A percentile compares a stretch with the other conserved stretches of the same genome.
Conservation (phyloP, 2,329 filamentous ascomycete genomes). For the Arthrobotrys sphaeroides region DNA sequence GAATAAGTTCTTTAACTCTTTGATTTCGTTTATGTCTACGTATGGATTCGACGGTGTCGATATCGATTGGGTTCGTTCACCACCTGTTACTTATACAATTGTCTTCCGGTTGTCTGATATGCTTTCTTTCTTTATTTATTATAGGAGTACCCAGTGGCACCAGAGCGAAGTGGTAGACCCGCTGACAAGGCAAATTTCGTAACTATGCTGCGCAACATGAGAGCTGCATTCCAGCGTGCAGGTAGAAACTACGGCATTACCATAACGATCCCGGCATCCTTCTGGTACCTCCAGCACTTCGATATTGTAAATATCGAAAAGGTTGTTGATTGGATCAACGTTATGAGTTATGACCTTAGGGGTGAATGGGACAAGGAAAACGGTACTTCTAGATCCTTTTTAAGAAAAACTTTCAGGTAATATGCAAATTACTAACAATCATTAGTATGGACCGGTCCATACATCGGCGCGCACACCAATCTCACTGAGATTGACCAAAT, state of each 20-base stretch:
- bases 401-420: background rate
- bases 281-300: constrained; percentile 59
- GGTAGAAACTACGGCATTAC: constrained; percentile 18
- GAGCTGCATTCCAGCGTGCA: background rate
- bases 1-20: constrained; percentile 22
- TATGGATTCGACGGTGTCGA: constrained; percentile 60
- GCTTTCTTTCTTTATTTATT: background rate
- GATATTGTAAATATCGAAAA: constrained; percentile 57
- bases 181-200: constrained; percentile 40
- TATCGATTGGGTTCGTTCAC: constrained; percentile 62
- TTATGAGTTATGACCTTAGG: constrained; percentile 58
- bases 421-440: constrained; percentile 10
- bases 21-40: constrained; percentile 56
- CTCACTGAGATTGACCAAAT: constrained; percentile 59
- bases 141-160: constrained; percentile 48
- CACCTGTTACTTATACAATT: background rate
- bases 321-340: constrained; percentile 59
- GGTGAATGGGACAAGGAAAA: constrained; percentile 57
- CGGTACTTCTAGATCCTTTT: background rate
- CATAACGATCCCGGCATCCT: constrained; percentile 58
- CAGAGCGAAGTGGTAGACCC: constrained; percentile 22
- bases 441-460: constrained; percentile 37
- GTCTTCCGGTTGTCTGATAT: too few species aligned
- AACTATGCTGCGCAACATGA: constrained; percentile 14
- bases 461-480: constrained; percentile 57